A percentile compares a stretch with the other conserved stretches of the same genome.
Conservation (phyloP, 2,329 filamentous ascomycete genomes). For the Gremmenia infestans region DNA sequence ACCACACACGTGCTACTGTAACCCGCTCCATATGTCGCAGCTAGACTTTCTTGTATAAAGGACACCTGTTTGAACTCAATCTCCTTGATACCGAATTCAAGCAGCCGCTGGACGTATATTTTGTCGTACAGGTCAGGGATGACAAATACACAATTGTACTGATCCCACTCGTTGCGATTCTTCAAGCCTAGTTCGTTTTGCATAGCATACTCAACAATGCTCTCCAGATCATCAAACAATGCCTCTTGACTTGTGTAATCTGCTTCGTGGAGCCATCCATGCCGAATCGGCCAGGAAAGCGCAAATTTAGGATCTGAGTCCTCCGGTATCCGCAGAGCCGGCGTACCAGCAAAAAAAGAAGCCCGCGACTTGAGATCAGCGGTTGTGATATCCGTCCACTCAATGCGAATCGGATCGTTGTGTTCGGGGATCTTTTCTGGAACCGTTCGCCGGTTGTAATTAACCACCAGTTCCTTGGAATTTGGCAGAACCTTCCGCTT, state of each 20-base stretch:
- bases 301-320: conserved; percentile 85
- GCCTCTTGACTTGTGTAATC: conserved; percentile 79
- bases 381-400: conserved; percentile 81
- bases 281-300: conserved; percentile 83
- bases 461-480: conserved; percentile 90
- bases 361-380: conserved; percentile 57
- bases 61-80: conserved; percentile 86
- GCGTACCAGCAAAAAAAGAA: conserved; percentile 71
- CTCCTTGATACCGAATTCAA: conserved; percentile 82
- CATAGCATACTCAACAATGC: conserved; percentile 81
- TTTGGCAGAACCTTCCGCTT: conserved; percentile 96
- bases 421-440: conserved; percentile 88
- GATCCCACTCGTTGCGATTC: conserved; percentile 73
- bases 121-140: conserved; percentile 97
- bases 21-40: conserved; percentile 89
- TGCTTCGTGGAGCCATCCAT: conserved; percentile 84
- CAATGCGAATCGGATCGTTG: conserved; percentile 88
- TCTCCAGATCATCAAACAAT: conserved; percentile 80
- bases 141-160: conserved; percentile 95
- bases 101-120: conserved; percentile 76
- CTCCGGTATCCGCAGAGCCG: conserved; percentile 83
- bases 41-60: conserved; percentile 94
- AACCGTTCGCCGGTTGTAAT: conserved; percentile 81
- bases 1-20: conserved; percentile 94
- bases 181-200: conserved; percentile 76